Conservation (phyloP, 1,284 basidiomycete species). For the Boletus hoseneyae region DNA sequence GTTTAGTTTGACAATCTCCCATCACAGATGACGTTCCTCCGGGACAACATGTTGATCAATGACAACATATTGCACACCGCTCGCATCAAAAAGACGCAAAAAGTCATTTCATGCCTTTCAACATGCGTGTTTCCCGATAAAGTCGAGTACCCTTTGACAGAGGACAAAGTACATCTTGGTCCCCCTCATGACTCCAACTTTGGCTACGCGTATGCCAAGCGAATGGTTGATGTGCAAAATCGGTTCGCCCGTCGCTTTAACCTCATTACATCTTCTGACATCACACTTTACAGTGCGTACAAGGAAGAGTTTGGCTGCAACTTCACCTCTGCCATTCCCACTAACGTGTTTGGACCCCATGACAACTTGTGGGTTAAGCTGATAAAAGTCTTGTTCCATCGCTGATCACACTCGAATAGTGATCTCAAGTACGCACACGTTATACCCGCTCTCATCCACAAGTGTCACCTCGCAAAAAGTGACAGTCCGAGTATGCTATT, state of each 20-base stretch:
- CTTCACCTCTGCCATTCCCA: constrained; percentile 91
- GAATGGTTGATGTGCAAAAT: constrained; percentile 91
- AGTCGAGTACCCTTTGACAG: constrained; percentile 84
- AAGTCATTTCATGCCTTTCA: constrained; percentile 83
- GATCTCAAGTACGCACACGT: constrained; percentile 88
- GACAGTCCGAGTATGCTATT: constrained; percentile 18
- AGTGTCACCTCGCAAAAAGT: constrained; percentile 87
- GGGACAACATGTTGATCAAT: constrained; percentile 89
- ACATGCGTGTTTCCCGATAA: constrained; percentile 90
- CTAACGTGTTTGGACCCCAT: constrained; percentile 84
- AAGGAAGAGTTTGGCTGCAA: constrained; percentile 87
- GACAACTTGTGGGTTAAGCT: constrained; percentile 65
- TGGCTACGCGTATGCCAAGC: constrained; percentile 89
- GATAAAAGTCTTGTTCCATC: background rate
- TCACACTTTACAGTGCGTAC: constrained; percentile 61
- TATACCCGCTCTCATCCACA: constrained; percentile 87
- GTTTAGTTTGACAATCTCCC: background rate
- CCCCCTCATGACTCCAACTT: constrained; percentile 89
- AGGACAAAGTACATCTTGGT: constrained; percentile 83
- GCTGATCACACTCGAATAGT: constrained; percentile 38
- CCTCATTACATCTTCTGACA: background rate
- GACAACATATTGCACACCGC: constrained; percentile 81
- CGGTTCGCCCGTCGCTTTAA: constrained; percentile 51
- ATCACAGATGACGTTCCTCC: constrained; percentile 73
- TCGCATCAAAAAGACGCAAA: constrained; percentile 58